These are phyloP conservation scores for Mycena capillaripes DNA, from an alignment of 768 basidiomycete genomes.

Conservation along the genomic window DNA sequence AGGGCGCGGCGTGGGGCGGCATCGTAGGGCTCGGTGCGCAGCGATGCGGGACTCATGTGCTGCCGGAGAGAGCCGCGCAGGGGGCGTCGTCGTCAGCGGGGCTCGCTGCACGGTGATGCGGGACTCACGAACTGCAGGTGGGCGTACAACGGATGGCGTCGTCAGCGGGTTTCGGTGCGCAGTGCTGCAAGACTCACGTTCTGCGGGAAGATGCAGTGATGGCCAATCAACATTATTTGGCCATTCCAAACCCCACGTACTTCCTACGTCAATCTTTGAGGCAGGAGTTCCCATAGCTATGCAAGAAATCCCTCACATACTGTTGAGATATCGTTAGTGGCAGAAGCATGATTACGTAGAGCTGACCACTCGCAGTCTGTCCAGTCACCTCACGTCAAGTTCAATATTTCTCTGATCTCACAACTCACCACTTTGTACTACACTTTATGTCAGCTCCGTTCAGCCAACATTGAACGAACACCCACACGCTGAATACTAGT, in stretches of 20 bases:
- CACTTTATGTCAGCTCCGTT: neutral
- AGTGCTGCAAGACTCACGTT: neutral
- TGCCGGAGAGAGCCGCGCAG: neutral
- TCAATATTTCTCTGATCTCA: neutral
- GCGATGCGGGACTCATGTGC: neutral
- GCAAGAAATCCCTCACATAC: conserved; percentile 12
- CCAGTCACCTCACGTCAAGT: neutral
- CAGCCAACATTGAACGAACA: neutral
- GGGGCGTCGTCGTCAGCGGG: neutral
- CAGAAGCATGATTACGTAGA: neutral
- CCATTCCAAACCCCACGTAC: neutral
- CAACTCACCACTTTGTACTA: neutral
- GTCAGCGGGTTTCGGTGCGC: neutral
- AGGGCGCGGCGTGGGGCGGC: neutral
- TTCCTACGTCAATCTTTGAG: conserved; percentile 2
- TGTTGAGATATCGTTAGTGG: conserved; percentile 10
- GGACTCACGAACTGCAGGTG: no score
- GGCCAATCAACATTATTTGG: neutral
- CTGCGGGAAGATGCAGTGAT: neutral
- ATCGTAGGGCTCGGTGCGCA: no score
- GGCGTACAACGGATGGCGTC: no score
- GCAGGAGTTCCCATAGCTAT: neutral
- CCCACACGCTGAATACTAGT: conserved; percentile 6
- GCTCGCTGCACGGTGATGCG: no score
- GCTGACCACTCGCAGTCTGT: conserved; percentile 4